A percentile compares a stretch with the other conserved stretches of the same genome.
Evolutionary conservation across 805 yeast species (phyloP).

Genomic region (Pichia pseudocactophila): DNA sequence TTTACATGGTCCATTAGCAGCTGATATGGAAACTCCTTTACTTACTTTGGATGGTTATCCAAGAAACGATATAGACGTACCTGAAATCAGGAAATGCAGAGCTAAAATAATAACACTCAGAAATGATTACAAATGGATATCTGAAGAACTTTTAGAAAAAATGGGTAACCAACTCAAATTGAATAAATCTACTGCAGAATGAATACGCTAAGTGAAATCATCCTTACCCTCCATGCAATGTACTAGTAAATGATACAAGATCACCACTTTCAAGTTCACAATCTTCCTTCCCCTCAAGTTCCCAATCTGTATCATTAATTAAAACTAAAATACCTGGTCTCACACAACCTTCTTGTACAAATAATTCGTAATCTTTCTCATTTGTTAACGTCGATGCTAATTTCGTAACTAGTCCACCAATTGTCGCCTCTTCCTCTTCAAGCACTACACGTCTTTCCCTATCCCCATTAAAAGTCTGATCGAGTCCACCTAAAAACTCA

Average conservation of each 20-base stretch:
- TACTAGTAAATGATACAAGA: conserved; percentile 77
- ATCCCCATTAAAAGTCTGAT: conserved; percentile 58
- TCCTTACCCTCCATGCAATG: conserved; percentile 82
- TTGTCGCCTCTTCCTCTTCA: conserved; percentile 25
- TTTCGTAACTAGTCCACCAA: too few species aligned
- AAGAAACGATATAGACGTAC: conserved; percentile 71
- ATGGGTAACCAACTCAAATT: conserved; percentile 34
- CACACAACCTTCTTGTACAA: conserved; percentile 71
- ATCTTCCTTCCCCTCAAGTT: conserved; percentile 78
- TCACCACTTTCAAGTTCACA: conserved; percentile 74
- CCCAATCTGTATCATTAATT: conserved; percentile 96
- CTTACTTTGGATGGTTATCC: conserved; percentile 78
- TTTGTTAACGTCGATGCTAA: conserved; percentile 43
- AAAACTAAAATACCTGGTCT: conserved; percentile 90
- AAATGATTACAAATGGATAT: conserved; percentile 54
- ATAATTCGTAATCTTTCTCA: conserved; percentile 58
- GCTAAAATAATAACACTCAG: conserved; percentile 55
- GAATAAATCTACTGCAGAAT: too few species aligned
- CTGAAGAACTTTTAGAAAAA: conserved; percentile 35
- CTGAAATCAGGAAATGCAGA: conserved; percentile 53
- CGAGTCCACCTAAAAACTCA: conserved; percentile 70
- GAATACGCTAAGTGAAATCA: background rate
- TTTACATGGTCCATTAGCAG: conserved; percentile 25
- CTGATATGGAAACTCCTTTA: conserved; percentile 55
- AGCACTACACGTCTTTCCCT: conserved; percentile 21